Evolutionary conservation across 345 rosid species (phyloP).

Genomic region (Salix brachista): DNA sequence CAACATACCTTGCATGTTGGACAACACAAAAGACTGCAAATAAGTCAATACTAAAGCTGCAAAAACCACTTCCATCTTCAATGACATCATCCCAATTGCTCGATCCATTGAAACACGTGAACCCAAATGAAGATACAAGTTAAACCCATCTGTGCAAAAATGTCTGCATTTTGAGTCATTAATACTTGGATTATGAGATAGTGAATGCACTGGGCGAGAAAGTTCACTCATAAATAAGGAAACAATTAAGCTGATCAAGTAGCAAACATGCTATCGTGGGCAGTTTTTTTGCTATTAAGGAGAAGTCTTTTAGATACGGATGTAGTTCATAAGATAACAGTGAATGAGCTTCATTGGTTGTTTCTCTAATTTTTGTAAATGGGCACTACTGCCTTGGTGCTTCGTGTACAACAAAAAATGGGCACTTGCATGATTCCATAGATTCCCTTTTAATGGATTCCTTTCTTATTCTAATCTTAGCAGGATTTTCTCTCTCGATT

Average conservation of each 20-base stretch:
- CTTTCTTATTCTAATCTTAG: too few relatives aligned
- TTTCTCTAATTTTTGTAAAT: too few relatives aligned
- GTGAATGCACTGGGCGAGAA: not conserved
- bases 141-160: conserved; percentile 16
- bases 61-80: conserved; percentile 54
- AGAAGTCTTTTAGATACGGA: not conserved
- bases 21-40: conserved; percentile 45
- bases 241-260: not conserved
- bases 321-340: not conserved
- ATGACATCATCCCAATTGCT: conserved; percentile 30
- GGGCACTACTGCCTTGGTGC: not conserved
- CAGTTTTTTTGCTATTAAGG: not conserved
- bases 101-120: conserved; percentile 1
- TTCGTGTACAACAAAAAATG: not conserved
- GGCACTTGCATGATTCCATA: too few relatives aligned
- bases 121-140: not conserved
- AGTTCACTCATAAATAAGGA: not conserved
- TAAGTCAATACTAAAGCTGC: conserved; percentile 40
- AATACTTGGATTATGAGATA: not conserved
- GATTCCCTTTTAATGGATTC: too few relatives aligned
- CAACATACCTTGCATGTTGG: conserved; percentile 74
- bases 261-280: not conserved
- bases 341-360: not conserved
- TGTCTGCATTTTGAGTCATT: not conserved
- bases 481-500: too few relatives aligned